Conservation (phyloP, 2,329 filamentous ascomycete genomes). For the Colletotrichum zoysiae region DNA sequence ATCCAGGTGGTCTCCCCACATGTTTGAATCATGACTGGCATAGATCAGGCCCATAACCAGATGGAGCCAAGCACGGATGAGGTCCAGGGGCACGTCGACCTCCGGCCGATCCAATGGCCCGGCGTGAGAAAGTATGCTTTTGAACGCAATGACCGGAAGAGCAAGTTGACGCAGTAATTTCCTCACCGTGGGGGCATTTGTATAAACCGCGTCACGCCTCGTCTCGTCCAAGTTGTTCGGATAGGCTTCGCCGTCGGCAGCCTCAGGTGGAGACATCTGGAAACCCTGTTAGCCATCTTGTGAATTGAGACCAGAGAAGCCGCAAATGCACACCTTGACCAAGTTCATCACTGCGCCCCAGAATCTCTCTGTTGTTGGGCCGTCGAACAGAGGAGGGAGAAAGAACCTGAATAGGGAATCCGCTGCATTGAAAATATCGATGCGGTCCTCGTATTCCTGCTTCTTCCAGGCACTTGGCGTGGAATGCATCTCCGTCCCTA, state of each 20-base stretch:
- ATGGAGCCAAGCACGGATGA: constrained; percentile 58
- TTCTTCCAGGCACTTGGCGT: constrained; percentile 39
- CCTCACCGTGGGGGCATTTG: constrained; percentile 36
- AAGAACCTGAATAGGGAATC: constrained; percentile 58
- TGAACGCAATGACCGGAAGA: constrained; percentile 39
- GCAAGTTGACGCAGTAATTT: constrained; percentile 38
- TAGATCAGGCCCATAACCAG: constrained; percentile 54
- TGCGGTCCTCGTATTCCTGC: constrained; percentile 50
- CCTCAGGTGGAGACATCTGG: neutral
- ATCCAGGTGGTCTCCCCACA: constrained; percentile 49
- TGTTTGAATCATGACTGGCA: constrained; percentile 41
- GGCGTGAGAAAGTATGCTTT: constrained; percentile 45
- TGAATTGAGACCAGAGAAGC: too few relatives aligned
- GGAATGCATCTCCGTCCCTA: constrained; percentile 15
- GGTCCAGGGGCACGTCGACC: constrained; percentile 51
- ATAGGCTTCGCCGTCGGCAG: constrained; percentile 1
- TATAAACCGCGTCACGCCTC: constrained; percentile 11
- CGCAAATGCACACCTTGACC: constrained; percentile 46
- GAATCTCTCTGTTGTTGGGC: constrained; percentile 56
- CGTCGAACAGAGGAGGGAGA: constrained; percentile 52
- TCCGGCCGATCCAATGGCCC: constrained; percentile 37
- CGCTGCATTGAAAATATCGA: constrained; percentile 57
- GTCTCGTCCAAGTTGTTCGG: constrained; percentile 12
- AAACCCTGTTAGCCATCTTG: neutral
- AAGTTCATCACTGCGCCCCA: constrained; percentile 57